Percentiles rank a stretch among this genome's conserved stretches.
These are phyloP conservation scores for Didymellaceae sp. DNA, from an alignment of 2,329 filamentous ascomycete species.

Conservation along the genomic window DNA sequence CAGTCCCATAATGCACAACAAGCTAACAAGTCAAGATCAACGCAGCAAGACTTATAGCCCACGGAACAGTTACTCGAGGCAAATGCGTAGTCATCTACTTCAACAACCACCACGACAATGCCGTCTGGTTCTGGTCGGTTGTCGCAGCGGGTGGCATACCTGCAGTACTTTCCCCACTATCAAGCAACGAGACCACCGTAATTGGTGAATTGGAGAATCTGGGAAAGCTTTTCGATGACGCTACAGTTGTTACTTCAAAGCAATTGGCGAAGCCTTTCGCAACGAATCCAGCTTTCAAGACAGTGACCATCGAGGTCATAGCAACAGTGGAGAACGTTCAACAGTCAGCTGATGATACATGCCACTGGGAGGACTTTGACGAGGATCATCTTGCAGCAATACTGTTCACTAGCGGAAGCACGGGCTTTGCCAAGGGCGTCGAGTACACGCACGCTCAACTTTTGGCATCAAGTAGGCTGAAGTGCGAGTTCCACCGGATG, in stretches of 20 bases:
- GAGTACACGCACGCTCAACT: constrained; percentile 54
- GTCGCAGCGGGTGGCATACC: constrained; percentile 16
- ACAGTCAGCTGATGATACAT: too few species aligned
- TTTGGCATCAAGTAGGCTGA: constrained; percentile 54
- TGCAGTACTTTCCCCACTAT: constrained; percentile 14
- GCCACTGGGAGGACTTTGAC: too few species aligned
- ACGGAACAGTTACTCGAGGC: background rate
- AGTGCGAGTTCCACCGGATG: constrained; percentile 9
- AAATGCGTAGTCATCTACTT: constrained; percentile 14
- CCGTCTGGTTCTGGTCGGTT: constrained; percentile 20
- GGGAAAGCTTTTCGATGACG: constrained; percentile 1
- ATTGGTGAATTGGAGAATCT: constrained; percentile 12
- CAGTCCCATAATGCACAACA: too few species aligned
- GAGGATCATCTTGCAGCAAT: constrained; percentile 21
- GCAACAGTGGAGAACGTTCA: too few species aligned
- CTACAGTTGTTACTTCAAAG: constrained; percentile 8
- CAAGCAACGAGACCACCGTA: constrained; percentile 11
- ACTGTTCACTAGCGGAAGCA: constrained; percentile 63
- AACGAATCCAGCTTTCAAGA: background rate
- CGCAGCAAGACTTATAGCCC: constrained; percentile 8
- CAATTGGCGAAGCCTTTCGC: constrained; percentile 6
- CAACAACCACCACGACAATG: constrained; percentile 16
- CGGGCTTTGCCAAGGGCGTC: constrained; percentile 60
- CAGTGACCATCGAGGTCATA: constrained; percentile 4
- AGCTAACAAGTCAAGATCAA: background rate